phyloP scores from a whole-genome alignment of 2,329 filamentous ascomycete genomes.

The Metarhizium album region DNA sequence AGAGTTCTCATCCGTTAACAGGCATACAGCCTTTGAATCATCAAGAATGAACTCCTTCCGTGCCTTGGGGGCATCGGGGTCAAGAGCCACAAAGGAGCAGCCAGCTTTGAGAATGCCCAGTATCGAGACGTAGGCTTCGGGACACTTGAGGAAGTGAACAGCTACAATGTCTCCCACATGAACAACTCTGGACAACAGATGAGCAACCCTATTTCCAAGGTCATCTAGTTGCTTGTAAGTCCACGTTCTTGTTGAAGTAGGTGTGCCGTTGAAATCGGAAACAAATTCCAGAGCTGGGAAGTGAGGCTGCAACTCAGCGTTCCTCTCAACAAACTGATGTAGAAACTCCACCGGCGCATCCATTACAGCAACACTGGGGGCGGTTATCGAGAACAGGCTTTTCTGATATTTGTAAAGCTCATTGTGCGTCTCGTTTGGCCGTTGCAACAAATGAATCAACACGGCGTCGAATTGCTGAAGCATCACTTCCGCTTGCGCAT shows the following conservation, averaged over 20 bases:
- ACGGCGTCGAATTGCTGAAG: slow-evolving; percentile 61
- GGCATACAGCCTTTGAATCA: slow-evolving; percentile 56
- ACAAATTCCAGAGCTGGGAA: slow-evolving; percentile 68
- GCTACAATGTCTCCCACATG: slow-evolving; percentile 54
- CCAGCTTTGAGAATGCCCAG: slow-evolving; percentile 75
- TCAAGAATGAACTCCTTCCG: slow-evolving; percentile 68
- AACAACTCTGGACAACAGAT: slow-evolving; percentile 44
- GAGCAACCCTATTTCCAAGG: slow-evolving; percentile 62
- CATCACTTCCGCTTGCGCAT: slow-evolving; percentile 55
- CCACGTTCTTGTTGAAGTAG: slow-evolving; percentile 47
- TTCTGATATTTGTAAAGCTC: slow-evolving; percentile 23
- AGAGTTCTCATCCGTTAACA: slow-evolving; percentile 43
- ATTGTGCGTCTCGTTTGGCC: slow-evolving; percentile 30
- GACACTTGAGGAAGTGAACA: slow-evolving; percentile 75
- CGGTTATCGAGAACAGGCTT: slow-evolving; percentile 52
- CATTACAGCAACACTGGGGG: slow-evolving; percentile 48
- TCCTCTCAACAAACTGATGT: slow-evolving; percentile 67
- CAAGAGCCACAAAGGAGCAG: slow-evolving; percentile 70
- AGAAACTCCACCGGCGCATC: slow-evolving; percentile 49
- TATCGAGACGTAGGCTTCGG: slow-evolving; percentile 74
- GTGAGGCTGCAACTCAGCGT: slow-evolving; percentile 43
- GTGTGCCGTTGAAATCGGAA: slow-evolving; percentile 36
- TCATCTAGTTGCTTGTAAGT: slow-evolving; percentile 62
- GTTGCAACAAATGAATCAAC: slow-evolving; percentile 46
- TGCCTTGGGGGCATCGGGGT: slow-evolving; percentile 59